phyloP scores from a whole-genome alignment of 2,329 filamentous ascomycete species.

The Pseudogymnoascus sp. region DNA sequence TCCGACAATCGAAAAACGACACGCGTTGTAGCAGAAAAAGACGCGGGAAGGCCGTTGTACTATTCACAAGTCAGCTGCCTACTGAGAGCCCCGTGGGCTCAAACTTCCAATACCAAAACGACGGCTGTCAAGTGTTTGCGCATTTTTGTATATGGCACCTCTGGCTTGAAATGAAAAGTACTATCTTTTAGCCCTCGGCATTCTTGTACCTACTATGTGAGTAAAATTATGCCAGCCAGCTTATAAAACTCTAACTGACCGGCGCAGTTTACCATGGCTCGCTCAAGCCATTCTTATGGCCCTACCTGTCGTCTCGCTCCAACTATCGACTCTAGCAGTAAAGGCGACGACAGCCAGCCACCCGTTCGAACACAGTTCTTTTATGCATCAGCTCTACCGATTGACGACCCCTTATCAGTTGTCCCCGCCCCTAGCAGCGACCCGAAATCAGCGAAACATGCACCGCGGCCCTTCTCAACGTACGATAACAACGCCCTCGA shows the following conservation, averaged over 20 bases:
- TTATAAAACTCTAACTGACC: neutral
- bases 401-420: slow-evolving; percentile 80
- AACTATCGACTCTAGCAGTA: slow-evolving; percentile 14
- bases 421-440: slow-evolving; percentile 45
- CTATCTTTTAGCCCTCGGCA: neutral
- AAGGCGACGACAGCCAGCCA: slow-evolving; percentile 41
- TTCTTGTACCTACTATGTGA: neutral
- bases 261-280: slow-evolving; percentile 23
- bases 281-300: slow-evolving; percentile 25
- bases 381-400: slow-evolving; percentile 72
- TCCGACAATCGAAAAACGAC: slow-evolving; percentile 4
- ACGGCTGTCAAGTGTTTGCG: neutral
- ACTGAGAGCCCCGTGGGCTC: slow-evolving; percentile 2
- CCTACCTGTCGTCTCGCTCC: slow-evolving; percentile 25
- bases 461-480: slow-evolving; percentile 69
- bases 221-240: neutral
- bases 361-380: slow-evolving; percentile 70
- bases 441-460: slow-evolving; percentile 46
- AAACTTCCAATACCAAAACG: neutral
- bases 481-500: slow-evolving; percentile 77
- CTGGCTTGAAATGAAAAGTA: slow-evolving; percentile 12
- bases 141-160: neutral
- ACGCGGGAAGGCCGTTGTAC: neutral
- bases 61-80: neutral
- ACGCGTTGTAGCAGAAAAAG: neutral